A percentile compares a stretch with the other conserved stretches of the same genome.
phyloP scores from a whole-genome alignment of 257 asterid genomes.

The Fraxinus excelsior region DNA sequence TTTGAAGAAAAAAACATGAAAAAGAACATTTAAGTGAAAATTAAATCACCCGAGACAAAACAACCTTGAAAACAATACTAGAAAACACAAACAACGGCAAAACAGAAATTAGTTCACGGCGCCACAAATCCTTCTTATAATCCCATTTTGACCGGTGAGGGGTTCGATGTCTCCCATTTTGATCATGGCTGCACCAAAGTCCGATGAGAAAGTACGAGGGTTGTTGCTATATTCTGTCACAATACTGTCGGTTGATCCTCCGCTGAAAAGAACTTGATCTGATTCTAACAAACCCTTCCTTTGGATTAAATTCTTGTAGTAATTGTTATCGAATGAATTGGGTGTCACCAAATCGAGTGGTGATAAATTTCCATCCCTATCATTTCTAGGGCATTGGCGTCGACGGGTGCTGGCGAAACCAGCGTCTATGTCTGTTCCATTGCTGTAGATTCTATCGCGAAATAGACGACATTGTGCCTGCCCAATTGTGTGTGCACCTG shows the following conservation, averaged over 20 bases:
- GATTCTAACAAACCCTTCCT: constrained; percentile 34
- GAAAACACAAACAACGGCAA: neutral
- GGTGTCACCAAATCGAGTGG: constrained; percentile 24
- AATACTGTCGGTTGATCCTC: constrained; percentile 26
- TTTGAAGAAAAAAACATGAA: too few relatives aligned
- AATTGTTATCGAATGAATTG: constrained; percentile 1
- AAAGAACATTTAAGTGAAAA: neutral
- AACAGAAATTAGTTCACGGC: constrained; percentile 1
- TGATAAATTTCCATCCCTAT: constrained; percentile 30
- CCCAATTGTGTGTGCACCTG: constrained; percentile 27
- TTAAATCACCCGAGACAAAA: neutral
- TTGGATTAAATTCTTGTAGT: constrained; percentile 31
- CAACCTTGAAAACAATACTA: neutral
- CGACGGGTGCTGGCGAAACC: constrained; percentile 34
- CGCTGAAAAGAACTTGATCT: constrained; percentile 22
- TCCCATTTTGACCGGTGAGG: too few relatives aligned
- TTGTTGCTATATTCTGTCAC: constrained; percentile 33
- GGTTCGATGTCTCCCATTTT: constrained; percentile 35
- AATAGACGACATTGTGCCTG: constrained; percentile 35
- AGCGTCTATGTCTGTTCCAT: constrained; percentile 30
- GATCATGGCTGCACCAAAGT: constrained; percentile 38
- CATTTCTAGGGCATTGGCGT: constrained; percentile 29
- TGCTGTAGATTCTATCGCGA: constrained; percentile 33
- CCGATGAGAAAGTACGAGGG: constrained; percentile 25
- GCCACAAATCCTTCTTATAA: constrained; percentile 18